Evolutionary conservation across 495 filamentous ascomycete species (phyloP).

Genomic region (Cercophora scortea): DNA sequence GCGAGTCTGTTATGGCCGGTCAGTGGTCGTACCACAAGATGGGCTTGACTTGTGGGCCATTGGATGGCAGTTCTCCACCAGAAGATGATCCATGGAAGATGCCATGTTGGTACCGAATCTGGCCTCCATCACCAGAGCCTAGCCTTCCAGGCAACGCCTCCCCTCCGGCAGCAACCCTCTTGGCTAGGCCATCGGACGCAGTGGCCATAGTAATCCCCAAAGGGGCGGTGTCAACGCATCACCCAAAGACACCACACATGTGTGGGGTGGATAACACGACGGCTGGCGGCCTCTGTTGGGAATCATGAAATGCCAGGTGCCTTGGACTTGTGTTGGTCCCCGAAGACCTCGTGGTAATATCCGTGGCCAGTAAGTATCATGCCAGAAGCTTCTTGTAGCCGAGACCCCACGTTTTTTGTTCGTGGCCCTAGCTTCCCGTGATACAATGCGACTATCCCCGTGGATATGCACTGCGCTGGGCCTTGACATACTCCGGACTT

Average conservation of each 20-base stretch:
- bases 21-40: conserved; percentile 8
- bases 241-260: background rate
- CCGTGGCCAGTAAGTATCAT: background rate
- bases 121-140: conserved; percentile 4
- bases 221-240: background rate
- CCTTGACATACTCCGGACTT: background rate
- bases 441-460: conserved; percentile 9
- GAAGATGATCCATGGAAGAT: conserved; percentile 14
- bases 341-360: background rate
- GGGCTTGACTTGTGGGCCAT: conserved; percentile 4
- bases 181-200: background rate
- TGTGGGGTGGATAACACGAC: background rate
- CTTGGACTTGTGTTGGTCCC: background rate
- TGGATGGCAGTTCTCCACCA: conserved; percentile 15
- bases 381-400: background rate
- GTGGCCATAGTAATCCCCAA: background rate
- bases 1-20: conserved; percentile 7
- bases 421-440: conserved; percentile 5
- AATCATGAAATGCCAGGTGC: background rate
- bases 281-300: background rate
- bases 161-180: background rate
- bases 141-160: conserved; percentile 5
- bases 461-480: background rate
- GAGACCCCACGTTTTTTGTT: conserved; percentile 2
- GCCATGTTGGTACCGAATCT: conserved; percentile 21